Evolutionary conservation across 2,329 filamentous ascomycete species (phyloP).

Genomic region (Aspergillus unguis): DNA sequence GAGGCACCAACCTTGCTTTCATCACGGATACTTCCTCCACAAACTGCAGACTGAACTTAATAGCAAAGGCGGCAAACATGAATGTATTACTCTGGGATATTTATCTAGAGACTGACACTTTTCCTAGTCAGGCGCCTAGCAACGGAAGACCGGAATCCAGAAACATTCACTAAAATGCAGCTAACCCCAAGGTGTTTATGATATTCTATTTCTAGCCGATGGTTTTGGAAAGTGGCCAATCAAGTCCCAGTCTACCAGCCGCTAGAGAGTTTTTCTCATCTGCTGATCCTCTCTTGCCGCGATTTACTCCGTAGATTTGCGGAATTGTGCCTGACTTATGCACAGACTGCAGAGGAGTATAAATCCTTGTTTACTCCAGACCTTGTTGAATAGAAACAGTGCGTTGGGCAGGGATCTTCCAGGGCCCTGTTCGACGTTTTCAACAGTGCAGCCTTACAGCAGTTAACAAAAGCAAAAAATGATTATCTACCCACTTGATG

Average conservation of each 20-base stretch:
- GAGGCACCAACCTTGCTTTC: constrained; percentile 1
- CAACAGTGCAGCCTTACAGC: too few relatives aligned
- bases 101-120: not conserved
- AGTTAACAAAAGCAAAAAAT: too few relatives aligned
- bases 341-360: not conserved
- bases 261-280: not conserved
- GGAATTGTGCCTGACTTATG: not conserved
- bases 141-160: not conserved
- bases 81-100: too few relatives aligned
- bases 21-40: not conserved
- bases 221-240: not conserved
- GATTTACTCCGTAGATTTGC: not conserved
- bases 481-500: too few relatives aligned
- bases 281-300: not conserved
- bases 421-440: too few relatives aligned
- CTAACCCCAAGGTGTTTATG: not conserved
- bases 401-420: too few relatives aligned
- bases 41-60: too few relatives aligned
- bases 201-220: not conserved
- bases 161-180: not conserved
- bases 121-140: not conserved
- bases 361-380: too few relatives aligned
- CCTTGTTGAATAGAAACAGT: too few relatives aligned
- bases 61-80: too few relatives aligned
- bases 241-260: not conserved